Conservation (phyloP, 108 stramenopile species). For the Fragilaria radians region DNA sequence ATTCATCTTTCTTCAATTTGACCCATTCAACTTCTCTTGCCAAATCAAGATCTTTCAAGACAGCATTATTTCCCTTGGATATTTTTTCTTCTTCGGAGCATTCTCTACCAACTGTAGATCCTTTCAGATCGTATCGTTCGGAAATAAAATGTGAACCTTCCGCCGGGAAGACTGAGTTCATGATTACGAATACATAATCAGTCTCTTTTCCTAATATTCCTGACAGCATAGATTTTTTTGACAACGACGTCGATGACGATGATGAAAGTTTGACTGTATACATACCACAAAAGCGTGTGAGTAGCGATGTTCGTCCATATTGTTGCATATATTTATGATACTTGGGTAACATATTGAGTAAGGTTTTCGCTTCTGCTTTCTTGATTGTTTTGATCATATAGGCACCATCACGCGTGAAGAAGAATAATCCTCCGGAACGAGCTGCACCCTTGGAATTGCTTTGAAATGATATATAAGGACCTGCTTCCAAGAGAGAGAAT, state of each 20-base stretch:
- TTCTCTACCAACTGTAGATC: constrained; percentile 79
- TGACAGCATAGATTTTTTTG: not conserved
- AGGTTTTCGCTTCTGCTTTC: constrained; percentile 59
- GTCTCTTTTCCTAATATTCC: constrained; percentile 16
- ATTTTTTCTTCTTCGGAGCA: constrained; percentile 59
- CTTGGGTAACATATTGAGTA: constrained; percentile 65
- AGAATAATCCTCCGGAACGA: constrained; percentile 67
- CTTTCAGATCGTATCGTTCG: constrained; percentile 85
- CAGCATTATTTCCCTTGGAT: constrained; percentile 57
- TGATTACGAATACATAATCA: constrained; percentile 64
- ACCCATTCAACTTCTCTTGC: constrained; percentile 48
- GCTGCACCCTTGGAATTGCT: constrained; percentile 86
- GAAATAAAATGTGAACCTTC: constrained; percentile 58
- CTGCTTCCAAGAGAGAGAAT: constrained; percentile 41
- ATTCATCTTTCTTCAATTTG: constrained; percentile 6
- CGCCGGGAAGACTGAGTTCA: constrained; percentile 83
- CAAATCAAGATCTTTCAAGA: constrained; percentile 78
- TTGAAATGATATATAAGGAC: constrained; percentile 75
- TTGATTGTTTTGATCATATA: constrained; percentile 89
- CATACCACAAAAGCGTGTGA: constrained; percentile 84
- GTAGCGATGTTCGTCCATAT: constrained; percentile 50
- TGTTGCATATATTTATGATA: constrained; percentile 71
- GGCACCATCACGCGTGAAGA: constrained; percentile 81
- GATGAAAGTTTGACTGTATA: constrained; percentile 47
- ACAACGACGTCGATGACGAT: not conserved